These are phyloP conservation scores for Populus hybrid DNA, from an alignment of 441 rosid genomes.

Conservation along the genomic window DNA sequence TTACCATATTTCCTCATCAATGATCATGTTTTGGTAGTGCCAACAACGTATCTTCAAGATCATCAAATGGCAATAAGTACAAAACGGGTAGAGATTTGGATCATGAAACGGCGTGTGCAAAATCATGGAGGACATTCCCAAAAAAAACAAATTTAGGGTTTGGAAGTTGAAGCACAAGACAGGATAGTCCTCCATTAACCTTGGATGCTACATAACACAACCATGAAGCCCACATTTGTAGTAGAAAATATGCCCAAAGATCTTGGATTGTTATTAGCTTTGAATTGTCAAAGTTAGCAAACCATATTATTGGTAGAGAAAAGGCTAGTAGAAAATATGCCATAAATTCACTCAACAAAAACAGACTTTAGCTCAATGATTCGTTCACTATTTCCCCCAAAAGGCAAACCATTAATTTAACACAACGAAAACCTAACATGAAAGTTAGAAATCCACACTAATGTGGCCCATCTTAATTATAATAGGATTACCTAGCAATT, in stretches of 20 bases:
- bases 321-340: not conserved
- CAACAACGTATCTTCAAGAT: not conserved
- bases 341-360: not conserved
- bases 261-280: too few species aligned
- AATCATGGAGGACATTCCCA: not conserved
- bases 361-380: slow-evolving; percentile 3
- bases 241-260: not conserved
- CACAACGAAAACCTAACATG: too few species aligned
- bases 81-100: not conserved
- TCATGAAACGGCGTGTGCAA: too few species aligned
- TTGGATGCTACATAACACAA: slow-evolving; percentile 1
- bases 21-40: not conserved
- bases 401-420: too few species aligned
- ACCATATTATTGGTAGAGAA: not conserved
- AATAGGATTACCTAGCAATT: too few species aligned
- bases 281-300: not conserved
- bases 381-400: not conserved
- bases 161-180: not conserved
- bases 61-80: not conserved
- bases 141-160: not conserved
- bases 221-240: not conserved
- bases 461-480: too few species aligned
- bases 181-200: not conserved
- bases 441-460: too few species aligned
- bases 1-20: not conserved